Percentiles rank a stretch among this genome's conserved stretches.
phyloP scores from a whole-genome alignment of 805 yeast genomes.

The Priceomyces castillae region DNA sequence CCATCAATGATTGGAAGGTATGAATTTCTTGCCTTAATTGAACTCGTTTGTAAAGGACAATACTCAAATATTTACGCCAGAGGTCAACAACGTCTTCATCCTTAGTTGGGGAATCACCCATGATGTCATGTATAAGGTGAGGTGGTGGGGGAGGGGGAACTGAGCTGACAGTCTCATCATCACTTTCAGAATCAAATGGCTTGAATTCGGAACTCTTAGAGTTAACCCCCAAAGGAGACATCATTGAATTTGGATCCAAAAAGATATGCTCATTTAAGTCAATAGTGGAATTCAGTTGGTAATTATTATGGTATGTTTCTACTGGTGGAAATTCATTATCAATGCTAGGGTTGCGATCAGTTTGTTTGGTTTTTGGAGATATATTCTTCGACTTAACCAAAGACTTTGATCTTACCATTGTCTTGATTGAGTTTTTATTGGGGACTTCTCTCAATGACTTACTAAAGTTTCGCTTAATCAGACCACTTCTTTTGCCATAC shows the following conservation, averaged over 20 bases:
- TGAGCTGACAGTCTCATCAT: conserved; percentile 7
- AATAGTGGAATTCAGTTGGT: not conserved
- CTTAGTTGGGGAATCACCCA: not conserved
- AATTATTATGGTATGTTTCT: not conserved
- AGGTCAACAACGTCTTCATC: conserved; percentile 12
- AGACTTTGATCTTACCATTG: conserved; percentile 4
- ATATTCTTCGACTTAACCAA: not conserved
- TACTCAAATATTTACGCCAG: conserved; percentile 36
- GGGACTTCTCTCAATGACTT: conserved; percentile 17
- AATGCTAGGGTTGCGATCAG: too few relatives aligned
- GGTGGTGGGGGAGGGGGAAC: conserved; percentile 30
- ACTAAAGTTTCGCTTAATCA: conserved; percentile 11
- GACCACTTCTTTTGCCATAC: conserved; percentile 5
- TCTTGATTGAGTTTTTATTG: conserved; percentile 9
- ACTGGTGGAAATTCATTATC: too few relatives aligned
- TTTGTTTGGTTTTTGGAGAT: not conserved
- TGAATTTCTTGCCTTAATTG: conserved; percentile 40
- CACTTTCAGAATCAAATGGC: conserved; percentile 16
- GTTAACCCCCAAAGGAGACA: not conserved
- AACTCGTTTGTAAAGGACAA: conserved; percentile 37
- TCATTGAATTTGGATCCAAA: not conserved
- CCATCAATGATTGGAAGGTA: conserved; percentile 27
- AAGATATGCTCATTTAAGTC: not conserved
- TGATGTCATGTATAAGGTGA: conserved; percentile 11
- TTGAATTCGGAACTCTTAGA: not conserved